phyloP scores from a whole-genome alignment of 441 rosid species.

The Hura crepitans region DNA sequence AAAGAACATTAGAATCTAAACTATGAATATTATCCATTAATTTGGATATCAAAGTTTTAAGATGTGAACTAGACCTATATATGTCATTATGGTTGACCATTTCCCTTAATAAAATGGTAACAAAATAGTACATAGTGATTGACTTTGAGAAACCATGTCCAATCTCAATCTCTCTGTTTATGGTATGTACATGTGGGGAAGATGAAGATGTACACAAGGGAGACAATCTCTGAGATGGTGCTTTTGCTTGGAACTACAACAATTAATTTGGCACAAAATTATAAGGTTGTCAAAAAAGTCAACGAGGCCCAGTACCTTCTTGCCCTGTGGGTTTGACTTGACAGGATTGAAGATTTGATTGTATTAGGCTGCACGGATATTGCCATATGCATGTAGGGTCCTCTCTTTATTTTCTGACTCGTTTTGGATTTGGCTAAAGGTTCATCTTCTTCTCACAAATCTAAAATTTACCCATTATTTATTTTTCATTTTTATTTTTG shows the following conservation, averaged over 20 bases:
- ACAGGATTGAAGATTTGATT: slow-evolving; percentile 33
- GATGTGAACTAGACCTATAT: not conserved
- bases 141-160: slow-evolving; percentile 4
- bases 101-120: not conserved
- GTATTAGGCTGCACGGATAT: slow-evolving; percentile 27
- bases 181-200: not conserved
- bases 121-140: not conserved
- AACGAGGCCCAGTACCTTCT: slow-evolving; percentile 32
- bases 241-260: slow-evolving; percentile 15
- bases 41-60: not conserved
- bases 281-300: slow-evolving; percentile 27
- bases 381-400: slow-evolving; percentile 23
- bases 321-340: slow-evolving; percentile 36
- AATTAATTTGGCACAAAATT: not conserved
- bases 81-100: not conserved
- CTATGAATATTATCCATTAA: not conserved
- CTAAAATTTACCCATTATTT: too few species aligned
- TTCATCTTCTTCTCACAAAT: not conserved
- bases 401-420: too few species aligned
- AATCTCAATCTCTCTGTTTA: not conserved
- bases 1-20: too few species aligned
- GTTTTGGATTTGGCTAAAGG: not conserved
- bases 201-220: slow-evolving; percentile 6
- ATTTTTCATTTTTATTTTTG: not conserved
- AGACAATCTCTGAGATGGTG: slow-evolving; percentile 20